phyloP scores from a whole-genome alignment of 1,284 basidiomycete genomes.

The Tylopilus orsonianus region DNA sequence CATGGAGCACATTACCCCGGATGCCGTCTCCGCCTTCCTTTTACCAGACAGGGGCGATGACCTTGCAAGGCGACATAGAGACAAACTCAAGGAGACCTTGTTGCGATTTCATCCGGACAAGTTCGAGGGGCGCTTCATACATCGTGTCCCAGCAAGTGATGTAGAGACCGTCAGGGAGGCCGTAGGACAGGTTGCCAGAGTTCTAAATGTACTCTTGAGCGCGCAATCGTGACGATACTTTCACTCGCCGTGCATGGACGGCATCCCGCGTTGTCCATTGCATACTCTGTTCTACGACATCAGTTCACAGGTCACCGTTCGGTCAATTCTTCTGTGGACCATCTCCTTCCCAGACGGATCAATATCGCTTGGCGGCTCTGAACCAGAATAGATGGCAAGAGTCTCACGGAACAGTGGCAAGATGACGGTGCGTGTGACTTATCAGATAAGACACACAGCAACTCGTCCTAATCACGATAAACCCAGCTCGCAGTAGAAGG shows the following conservation, averaged over 20 bases:
- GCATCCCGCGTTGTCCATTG: no score
- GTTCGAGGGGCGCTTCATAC: conserved; percentile 74
- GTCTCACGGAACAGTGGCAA: not conserved
- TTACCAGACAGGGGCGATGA: conserved; percentile 37
- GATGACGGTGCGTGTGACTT: conserved; percentile 6
- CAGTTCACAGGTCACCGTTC: not conserved
- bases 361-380: no score
- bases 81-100: conserved; percentile 69
- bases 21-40: conserved; percentile 64
- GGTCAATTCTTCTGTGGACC: no score
- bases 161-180: conserved; percentile 71
- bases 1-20: conserved; percentile 54
- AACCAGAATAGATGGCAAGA: not conserved
- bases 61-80: conserved; percentile 46
- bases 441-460: not conserved
- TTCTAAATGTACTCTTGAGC: conserved; percentile 50
- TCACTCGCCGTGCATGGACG: not conserved
- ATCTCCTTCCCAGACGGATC: not conserved
- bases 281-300: not conserved
- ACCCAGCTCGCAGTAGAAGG: not conserved
- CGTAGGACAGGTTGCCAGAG: conserved; percentile 67
- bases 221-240: conserved; percentile 12
- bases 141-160: conserved; percentile 58
- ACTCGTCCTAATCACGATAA: not conserved
- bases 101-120: conserved; percentile 86